Evolutionary conservation across 129 eudicot genomes (phyloP).

Genomic region (Kitagawia praeruptora): DNA sequence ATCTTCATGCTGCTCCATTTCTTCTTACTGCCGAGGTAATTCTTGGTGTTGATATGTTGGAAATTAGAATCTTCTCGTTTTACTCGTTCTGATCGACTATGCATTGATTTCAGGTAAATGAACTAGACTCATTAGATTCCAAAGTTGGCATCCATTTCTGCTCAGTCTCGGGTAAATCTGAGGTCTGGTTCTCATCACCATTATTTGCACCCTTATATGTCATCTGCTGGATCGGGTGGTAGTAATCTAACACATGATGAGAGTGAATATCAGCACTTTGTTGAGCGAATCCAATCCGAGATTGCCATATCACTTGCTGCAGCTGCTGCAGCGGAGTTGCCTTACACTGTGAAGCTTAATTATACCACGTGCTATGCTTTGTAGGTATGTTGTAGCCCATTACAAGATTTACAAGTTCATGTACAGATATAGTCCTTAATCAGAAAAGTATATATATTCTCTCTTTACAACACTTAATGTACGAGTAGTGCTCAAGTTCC

Average conservation of each 20-base stretch:
- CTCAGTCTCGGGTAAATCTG: slow-evolving; percentile 21
- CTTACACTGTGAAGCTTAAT: slow-evolving; percentile 88
- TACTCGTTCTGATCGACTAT: neutral
- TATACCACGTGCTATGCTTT: slow-evolving; percentile 90
- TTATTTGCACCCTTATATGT: slow-evolving; percentile 35
- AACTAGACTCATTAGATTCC: slow-evolving; percentile 80
- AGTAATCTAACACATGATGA: slow-evolving; percentile 25
- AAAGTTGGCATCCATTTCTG: slow-evolving; percentile 33
- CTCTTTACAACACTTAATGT: too few species aligned
- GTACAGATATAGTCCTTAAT: too few species aligned
- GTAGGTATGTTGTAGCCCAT: slow-evolving; percentile 43
- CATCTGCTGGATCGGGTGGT: slow-evolving; percentile 22
- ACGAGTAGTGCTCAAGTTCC: too few species aligned
- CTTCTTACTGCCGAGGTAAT: slow-evolving; percentile 92
- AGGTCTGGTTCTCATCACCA: slow-evolving; percentile 37
- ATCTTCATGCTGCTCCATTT: slow-evolving; percentile 87
- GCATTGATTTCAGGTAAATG: slow-evolving; percentile 67
- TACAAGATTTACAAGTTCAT: too few species aligned
- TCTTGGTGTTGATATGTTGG: slow-evolving; percentile 11
- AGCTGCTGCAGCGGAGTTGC: slow-evolving; percentile 81
- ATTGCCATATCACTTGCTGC: slow-evolving; percentile 79
- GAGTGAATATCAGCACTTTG: slow-evolving; percentile 42
- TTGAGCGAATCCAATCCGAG: slow-evolving; percentile 62
- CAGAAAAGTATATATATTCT: too few species aligned
- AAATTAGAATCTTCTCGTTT: neutral